Percentiles rank a stretch among this genome's conserved stretches.
Conservation (phyloP, 2,329 filamentous ascomycete genomes). For the Sporothrix pallida region DNA sequence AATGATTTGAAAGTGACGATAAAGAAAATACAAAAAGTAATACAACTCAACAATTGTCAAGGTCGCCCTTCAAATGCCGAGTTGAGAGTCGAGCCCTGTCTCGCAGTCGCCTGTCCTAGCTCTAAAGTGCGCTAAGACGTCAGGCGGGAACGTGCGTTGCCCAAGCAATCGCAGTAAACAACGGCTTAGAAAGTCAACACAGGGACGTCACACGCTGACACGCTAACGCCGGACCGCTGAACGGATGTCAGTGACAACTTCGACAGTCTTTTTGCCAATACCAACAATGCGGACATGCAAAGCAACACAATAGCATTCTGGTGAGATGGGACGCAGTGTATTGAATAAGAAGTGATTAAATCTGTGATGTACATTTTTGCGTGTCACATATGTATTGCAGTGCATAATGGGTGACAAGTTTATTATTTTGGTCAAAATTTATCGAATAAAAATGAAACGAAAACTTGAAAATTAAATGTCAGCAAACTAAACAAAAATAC, state of each 20-base stretch:
- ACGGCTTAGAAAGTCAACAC: constrained; percentile 22
- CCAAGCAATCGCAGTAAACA: constrained; percentile 29
- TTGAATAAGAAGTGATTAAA: no score
- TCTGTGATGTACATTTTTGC: no score
- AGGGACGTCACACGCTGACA: neutral
- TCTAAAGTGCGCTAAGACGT: constrained; percentile 8
- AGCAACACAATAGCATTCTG: no score
- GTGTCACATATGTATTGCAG: no score
- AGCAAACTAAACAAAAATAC: neutral
- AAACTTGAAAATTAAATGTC: no score
- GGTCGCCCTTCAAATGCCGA: neutral
- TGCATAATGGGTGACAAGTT: no score
- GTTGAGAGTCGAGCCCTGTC: neutral
- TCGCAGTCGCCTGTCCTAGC: no score
- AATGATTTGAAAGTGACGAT: neutral
- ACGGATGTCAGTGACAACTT: neutral
- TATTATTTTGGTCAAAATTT: no score
- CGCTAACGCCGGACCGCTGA: neutral
- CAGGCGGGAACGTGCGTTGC: constrained; percentile 20
- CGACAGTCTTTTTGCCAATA: no score
- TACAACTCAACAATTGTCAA: neutral
- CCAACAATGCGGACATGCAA: no score
- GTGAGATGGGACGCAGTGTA: no score
- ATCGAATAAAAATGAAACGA: no score
- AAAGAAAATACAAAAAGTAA: neutral